Percentiles rank a stretch among this genome's conserved stretches.
phyloP scores from a whole-genome alignment of 176 grass and related monocot genomes.

The Triticum turgidum region DNA sequence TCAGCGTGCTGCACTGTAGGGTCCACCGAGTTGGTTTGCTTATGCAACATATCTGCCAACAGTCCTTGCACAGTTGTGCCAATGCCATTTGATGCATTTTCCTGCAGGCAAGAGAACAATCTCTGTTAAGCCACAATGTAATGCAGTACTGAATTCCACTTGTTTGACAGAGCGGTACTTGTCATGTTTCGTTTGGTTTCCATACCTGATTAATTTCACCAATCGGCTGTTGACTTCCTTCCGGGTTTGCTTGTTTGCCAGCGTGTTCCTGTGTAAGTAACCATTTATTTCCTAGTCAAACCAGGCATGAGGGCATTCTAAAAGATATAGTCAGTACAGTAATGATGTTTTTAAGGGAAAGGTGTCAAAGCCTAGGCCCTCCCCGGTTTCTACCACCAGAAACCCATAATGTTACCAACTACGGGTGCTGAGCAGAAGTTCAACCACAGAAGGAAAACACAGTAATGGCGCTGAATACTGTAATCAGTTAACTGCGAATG shows the following conservation, averaged over 20 bases:
- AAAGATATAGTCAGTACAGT: background rate
- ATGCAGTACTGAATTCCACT: background rate
- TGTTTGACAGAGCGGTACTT: background rate
- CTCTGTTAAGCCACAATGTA: background rate
- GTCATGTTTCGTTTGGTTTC: background rate
- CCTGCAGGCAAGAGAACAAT: constrained; percentile 1
- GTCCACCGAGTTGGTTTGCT: background rate
- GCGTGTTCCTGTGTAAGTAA: background rate
- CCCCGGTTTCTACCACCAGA: background rate
- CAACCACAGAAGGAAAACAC: background rate
- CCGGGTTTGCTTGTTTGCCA: background rate
- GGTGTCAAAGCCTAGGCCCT: background rate
- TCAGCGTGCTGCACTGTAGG: background rate
- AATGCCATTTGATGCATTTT: background rate
- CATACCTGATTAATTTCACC: background rate
- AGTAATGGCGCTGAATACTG: no score
- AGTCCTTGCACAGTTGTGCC: background rate
- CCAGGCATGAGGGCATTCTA: background rate
- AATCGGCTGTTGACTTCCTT: background rate
- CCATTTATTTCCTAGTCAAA: background rate
- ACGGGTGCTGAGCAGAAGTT: background rate
- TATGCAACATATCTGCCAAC: background rate
- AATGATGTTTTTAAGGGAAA: background rate
- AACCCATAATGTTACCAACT: background rate
- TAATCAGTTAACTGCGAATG: background rate